Evolutionary conservation across 2,329 filamentous ascomycete species (phyloP).

Genomic region (Myriosclerotinia curreyana): DNA sequence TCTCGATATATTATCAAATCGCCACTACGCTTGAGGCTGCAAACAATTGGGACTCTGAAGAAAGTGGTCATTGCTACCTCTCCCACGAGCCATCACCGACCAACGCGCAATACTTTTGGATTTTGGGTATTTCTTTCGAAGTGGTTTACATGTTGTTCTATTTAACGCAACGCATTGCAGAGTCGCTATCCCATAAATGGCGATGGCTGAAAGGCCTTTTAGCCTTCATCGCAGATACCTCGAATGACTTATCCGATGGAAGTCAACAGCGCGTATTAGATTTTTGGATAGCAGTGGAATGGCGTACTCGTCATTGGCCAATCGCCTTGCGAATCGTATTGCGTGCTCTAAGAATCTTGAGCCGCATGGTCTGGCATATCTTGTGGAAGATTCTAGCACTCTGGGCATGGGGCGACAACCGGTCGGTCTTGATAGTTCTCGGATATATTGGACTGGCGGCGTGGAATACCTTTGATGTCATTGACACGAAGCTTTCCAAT

Average conservation of each 20-base stretch:
- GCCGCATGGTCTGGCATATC: not conserved
- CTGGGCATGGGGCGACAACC: constrained; percentile 23
- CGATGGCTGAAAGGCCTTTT: not conserved
- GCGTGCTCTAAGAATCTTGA: not conserved
- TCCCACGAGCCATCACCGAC: constrained; percentile 23
- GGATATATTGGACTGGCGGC: constrained; percentile 22
- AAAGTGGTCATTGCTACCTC: constrained; percentile 23
- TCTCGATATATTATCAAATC: constrained; percentile 22
- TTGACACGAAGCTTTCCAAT: constrained; percentile 26
- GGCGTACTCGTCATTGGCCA: not conserved
- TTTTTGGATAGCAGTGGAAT: not conserved
- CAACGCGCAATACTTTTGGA: constrained; percentile 23
- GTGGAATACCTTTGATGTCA: constrained; percentile 25
- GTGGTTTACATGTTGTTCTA: constrained; percentile 18
- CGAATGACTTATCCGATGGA: not conserved
- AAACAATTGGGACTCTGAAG: constrained; percentile 22
- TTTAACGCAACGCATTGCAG: not conserved
- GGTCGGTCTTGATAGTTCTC: constrained; percentile 19
- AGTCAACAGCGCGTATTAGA: not conserved
- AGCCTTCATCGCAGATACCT: constrained; percentile 1
- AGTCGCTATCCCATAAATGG: not conserved
- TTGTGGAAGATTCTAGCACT: constrained; percentile 19
- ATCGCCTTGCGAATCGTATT: not conserved
- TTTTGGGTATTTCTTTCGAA: constrained; percentile 21
- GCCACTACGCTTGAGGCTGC: constrained; percentile 10